Evolutionary conservation across 305 asterid genomes (phyloP).

Genomic region (Euphrasia arctica): DNA sequence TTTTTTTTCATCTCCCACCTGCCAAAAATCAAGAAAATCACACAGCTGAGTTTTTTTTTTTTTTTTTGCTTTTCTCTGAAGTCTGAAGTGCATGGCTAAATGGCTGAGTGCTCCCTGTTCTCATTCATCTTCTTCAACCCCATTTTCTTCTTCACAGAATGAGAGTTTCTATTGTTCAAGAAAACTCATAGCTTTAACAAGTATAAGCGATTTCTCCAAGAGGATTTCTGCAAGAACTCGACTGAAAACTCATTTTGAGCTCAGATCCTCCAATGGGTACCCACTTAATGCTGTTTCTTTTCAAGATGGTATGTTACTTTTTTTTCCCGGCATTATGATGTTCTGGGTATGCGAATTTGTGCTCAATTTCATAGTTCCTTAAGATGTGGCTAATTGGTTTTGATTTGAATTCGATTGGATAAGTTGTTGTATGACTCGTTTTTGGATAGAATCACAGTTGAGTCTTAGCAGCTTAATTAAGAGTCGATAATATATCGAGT

Average conservation of each 20-base stretch:
- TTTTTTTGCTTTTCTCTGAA: not conserved
- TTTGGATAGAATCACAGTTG: not conserved
- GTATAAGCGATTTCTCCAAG: slow-evolving; percentile 31
- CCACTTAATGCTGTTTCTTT: slow-evolving; percentile 74
- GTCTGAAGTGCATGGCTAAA: slow-evolving; percentile 43
- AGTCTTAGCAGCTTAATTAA: not conserved
- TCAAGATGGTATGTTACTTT: slow-evolving; percentile 61
- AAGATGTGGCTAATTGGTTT: slow-evolving; percentile 10
- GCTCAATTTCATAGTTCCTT: slow-evolving; percentile 15
- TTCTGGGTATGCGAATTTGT: not conserved
- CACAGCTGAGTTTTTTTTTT: not conserved
- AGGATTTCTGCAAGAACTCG: slow-evolving; percentile 41
- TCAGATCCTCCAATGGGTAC: slow-evolving; percentile 69
- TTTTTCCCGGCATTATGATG: not conserved
- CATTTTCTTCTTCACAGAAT: slow-evolving; percentile 24
- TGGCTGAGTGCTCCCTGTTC: slow-evolving; percentile 38
- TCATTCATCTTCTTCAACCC: slow-evolving; percentile 39
- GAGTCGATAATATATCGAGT: not conserved
- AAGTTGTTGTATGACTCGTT: not conserved
- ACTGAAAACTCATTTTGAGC: slow-evolving; percentile 44
- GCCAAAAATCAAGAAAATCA: slow-evolving; percentile 5
- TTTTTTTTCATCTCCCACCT: not conserved
- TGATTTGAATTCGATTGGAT: not conserved
- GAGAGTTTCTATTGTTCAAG: slow-evolving; percentile 30
- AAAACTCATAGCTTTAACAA: slow-evolving; percentile 30